Evolutionary conservation across 208 protist genomes (phyloP), one percentile per base, ranked within the genome.

Genomic region (Trypanosomatidae sp.): DNA sequence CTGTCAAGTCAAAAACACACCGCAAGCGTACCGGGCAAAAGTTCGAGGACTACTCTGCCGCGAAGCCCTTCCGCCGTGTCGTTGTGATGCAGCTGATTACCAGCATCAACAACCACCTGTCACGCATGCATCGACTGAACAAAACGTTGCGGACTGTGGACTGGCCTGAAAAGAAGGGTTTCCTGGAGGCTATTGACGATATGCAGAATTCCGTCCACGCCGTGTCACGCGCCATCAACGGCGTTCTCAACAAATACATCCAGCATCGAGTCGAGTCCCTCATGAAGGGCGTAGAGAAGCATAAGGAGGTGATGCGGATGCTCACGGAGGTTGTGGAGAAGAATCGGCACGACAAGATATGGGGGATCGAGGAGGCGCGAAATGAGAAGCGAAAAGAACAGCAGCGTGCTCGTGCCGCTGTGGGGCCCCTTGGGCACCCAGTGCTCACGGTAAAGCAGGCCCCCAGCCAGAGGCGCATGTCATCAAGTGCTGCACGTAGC

Each of bases 21-120:
- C 88, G 91, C 66, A 75, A 77, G 67, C 78, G 83, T 43, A 73
- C 86, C 0, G 90, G 92, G n/a, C 79, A 91, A 66, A 95, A 97
- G 78, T 90, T 97, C 59, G 87, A 95, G 67, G 91, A 95, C 77
- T 89, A 94, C 80, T 89, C 88, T 28, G 92, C 89, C 30, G 87
- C 90, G 2, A 97, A 97, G 76, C 92, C 92, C 13, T 92, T 95
- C 66, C 89, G 92, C 19, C 90, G 89, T 66, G 87, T 89, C 15
- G 78, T 94, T 17, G 79, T 97, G n/a, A 73, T 79, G 66, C 70
- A 84, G 50, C 80, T 96, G 10, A 60, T 96, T 9, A 60, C 74
- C 22, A 74, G 81, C 55, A 89, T 95, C 36, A 83, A 84, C 41
- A 47, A 28, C 3, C 71, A 95, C 30, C 71, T 97, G 17, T 70